phyloP scores from a whole-genome alignment of 2,329 filamentous ascomycete species.

The Orbilia brochopaga region DNA sequence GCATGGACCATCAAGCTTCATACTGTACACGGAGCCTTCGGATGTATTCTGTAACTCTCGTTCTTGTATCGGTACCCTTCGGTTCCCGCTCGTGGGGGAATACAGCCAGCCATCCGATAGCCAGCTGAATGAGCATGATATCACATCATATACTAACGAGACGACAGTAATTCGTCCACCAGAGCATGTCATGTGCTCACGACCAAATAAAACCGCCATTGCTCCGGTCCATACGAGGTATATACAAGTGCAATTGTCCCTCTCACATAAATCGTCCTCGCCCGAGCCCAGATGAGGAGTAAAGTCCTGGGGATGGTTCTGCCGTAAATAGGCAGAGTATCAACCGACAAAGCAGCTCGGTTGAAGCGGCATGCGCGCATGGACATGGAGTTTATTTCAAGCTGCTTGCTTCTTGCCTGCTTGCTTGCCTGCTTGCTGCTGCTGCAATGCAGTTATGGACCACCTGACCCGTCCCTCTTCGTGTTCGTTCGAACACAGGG shows the following conservation, averaged over 20 bases:
- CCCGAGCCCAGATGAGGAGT: no score
- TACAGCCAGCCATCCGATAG: not conserved
- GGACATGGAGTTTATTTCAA: constrained; percentile 12
- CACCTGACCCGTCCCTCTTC: constrained; percentile 43
- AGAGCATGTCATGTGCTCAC: no score
- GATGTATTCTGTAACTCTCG: not conserved
- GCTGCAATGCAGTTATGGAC: constrained; percentile 30
- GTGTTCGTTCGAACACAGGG: constrained; percentile 34
- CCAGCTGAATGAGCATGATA: not conserved
- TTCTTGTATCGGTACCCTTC: not conserved
- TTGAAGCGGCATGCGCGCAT: constrained; percentile 50
- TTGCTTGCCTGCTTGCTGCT: constrained; percentile 12
- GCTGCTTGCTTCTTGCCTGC: not conserved
- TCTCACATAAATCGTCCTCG: no score
- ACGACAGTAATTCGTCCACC: no score
- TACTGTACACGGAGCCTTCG: no score
- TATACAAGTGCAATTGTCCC: no score
- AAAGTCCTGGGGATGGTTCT: no score
- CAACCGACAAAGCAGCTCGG: constrained; percentile 18
- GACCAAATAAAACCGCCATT: no score
- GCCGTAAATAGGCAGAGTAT: no score
- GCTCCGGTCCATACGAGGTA: no score
- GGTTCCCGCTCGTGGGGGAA: constrained; percentile 5
- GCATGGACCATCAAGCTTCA: no score
- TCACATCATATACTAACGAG: no score